phyloP scores from a whole-genome alignment of 495 filamentous ascomycete genomes.

The Annulohypoxylon nitens region DNA sequence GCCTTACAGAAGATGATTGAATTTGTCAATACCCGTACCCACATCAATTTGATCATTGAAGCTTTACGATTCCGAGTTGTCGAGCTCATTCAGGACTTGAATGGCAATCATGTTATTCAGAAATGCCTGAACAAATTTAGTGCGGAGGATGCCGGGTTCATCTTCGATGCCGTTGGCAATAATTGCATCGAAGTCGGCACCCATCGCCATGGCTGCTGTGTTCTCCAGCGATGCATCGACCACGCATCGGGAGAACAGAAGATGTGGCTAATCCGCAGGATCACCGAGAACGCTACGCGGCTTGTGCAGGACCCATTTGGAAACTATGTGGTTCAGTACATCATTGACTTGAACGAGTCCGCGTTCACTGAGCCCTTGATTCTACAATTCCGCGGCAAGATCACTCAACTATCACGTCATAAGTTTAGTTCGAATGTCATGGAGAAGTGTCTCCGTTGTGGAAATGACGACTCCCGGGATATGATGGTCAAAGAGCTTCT shows the following conservation, averaged over 20 bases:
- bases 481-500: slow-evolving; percentile 88
- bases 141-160: slow-evolving; percentile 87
- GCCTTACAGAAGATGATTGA: slow-evolving; percentile 99
- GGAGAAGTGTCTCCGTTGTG: slow-evolving; percentile 93
- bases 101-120: slow-evolving; percentile 98
- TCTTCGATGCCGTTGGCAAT: slow-evolving; percentile 90
- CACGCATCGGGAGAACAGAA: slow-evolving; percentile 93
- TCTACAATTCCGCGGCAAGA: slow-evolving; percentile 77
- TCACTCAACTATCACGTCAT: slow-evolving; percentile 86
- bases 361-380: slow-evolving; percentile 89
- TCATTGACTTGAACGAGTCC: slow-evolving; percentile 88
- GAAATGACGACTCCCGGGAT: slow-evolving; percentile 75
- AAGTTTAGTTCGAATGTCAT: slow-evolving; percentile 99
- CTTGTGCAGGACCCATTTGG: slow-evolving; percentile 97
- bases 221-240: slow-evolving; percentile 97
- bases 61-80: slow-evolving; percentile 85
- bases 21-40: slow-evolving; percentile 82
- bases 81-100: slow-evolving; percentile 93
- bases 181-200: slow-evolving; percentile 93
- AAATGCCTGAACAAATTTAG: slow-evolving; percentile 96
- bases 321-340: slow-evolving; percentile 99
- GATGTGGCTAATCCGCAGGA: slow-evolving; percentile 83
- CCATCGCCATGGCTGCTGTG: slow-evolving; percentile 97
- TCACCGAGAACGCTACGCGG: slow-evolving; percentile 82
- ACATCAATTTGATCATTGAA: slow-evolving; percentile 83